These are phyloP conservation scores for Filobasidium floriforme DNA, from an alignment of 768 basidiomycete species.

Conservation along the genomic window DNA sequence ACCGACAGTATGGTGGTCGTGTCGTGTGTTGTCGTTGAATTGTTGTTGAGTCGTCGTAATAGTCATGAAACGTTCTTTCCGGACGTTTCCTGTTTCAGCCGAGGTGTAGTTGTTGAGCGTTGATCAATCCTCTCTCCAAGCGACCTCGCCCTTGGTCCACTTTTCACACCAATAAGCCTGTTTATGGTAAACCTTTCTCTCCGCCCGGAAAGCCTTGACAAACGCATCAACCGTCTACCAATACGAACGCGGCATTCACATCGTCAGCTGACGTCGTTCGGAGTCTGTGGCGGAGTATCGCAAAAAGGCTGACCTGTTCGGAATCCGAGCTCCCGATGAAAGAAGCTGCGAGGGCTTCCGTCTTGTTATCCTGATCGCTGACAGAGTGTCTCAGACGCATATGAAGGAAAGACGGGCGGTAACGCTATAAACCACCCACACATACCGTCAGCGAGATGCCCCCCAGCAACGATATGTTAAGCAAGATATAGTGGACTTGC, in stretches of 20 bases:
- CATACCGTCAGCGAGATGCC: neutral
- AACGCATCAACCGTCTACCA: conserved; percentile 70
- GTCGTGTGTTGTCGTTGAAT: neutral
- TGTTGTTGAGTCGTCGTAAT: neutral
- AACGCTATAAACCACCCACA: conserved; percentile 52
- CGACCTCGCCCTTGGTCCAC: conserved; percentile 76
- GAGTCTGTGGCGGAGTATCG: neutral
- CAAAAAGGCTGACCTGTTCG: neutral
- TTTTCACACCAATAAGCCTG: conserved; percentile 80
- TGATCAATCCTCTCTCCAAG: conserved; percentile 61
- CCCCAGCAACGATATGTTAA: neutral
- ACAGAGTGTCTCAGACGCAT: conserved; percentile 80
- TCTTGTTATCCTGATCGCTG: conserved; percentile 80
- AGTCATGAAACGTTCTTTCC: neutral
- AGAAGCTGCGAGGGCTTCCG: conserved; percentile 71
- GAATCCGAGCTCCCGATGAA: conserved; percentile 55
- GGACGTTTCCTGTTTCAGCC: neutral
- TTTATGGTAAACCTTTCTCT: conserved; percentile 86
- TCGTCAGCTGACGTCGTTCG: neutral
- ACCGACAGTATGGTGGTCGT: conserved; percentile 25
- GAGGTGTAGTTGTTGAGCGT: neutral
- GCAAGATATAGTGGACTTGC: conserved; percentile 46
- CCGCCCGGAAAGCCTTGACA: conserved; percentile 75
- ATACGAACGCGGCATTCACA: neutral
- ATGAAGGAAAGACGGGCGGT: conserved; percentile 76